These are phyloP conservation scores for Fusarium concolor DNA, from an alignment of 2,329 filamentous ascomycete genomes.

Conservation along the genomic window DNA sequence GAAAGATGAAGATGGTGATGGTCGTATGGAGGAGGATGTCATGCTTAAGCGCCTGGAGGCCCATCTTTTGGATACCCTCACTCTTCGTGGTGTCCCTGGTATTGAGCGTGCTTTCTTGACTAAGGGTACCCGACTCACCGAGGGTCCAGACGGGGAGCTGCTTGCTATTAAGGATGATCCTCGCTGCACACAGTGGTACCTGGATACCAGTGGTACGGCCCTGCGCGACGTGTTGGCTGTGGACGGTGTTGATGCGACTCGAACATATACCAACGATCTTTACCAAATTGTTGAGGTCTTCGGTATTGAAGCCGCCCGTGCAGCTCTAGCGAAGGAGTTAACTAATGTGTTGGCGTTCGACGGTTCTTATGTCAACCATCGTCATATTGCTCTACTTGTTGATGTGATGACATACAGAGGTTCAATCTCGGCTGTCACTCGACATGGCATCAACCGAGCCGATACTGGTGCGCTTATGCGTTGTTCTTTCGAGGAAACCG, in stretches of 20 bases:
- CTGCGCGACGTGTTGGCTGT: slow-evolving; percentile 86
- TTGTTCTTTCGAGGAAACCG: slow-evolving; percentile 99
- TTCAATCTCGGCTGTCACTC: slow-evolving; percentile 93
- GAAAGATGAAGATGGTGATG: slow-evolving; percentile 75
- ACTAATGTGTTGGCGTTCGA: slow-evolving; percentile 96
- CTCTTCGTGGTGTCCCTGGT: slow-evolving; percentile 88
- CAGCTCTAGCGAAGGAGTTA: slow-evolving; percentile 87
- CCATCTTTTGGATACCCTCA: slow-evolving; percentile 90
- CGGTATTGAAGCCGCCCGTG: slow-evolving; percentile 93
- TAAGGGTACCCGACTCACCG: slow-evolving; percentile 76
- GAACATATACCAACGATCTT: slow-evolving; percentile 95
- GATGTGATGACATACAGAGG: slow-evolving; percentile 99
- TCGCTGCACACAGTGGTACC: slow-evolving; percentile 89
- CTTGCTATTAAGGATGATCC: slow-evolving; percentile 78
- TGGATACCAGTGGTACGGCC: slow-evolving; percentile 93
- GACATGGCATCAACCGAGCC: slow-evolving; percentile 97
- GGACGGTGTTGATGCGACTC: slow-evolving; percentile 85
- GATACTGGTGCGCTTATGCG: slow-evolving; percentile 99
- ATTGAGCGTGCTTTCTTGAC: slow-evolving; percentile 95
- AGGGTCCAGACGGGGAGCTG: slow-evolving; percentile 76
- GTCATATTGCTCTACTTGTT: slow-evolving; percentile 92
- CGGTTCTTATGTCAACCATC: slow-evolving; percentile 99
- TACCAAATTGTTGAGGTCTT: slow-evolving; percentile 95
- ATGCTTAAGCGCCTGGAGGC: slow-evolving; percentile 93
- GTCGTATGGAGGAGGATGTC: slow-evolving; percentile 82